Evolutionary conservation across 2,329 filamentous ascomycete genomes (phyloP).

Genomic region (Parasarocladium wereldwijsianum): DNA sequence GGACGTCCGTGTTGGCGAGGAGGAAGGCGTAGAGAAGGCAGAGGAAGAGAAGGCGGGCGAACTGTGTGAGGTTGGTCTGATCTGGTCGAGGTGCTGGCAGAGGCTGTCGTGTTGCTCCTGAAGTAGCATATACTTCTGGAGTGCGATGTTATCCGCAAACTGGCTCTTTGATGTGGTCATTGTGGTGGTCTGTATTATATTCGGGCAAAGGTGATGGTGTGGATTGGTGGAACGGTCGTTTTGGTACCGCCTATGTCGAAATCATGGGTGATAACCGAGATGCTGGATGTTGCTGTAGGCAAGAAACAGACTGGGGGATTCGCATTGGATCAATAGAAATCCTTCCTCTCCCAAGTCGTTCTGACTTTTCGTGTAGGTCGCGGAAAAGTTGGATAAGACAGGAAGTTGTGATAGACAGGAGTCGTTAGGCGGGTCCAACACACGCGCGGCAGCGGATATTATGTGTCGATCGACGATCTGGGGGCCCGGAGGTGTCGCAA

Average conservation of each 20-base stretch:
- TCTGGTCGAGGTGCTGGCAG: conserved; percentile 33
- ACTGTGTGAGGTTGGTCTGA: conserved; percentile 25
- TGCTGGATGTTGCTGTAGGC: too few species aligned
- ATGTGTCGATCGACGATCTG: too few species aligned
- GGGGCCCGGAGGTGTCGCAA: too few species aligned
- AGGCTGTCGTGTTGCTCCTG: conserved; percentile 40
- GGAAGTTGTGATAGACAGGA: too few species aligned
- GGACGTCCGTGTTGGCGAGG: conserved; percentile 44
- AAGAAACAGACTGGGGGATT: too few species aligned
- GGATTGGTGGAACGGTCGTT: conserved; percentile 13
- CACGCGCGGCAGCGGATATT: too few species aligned
- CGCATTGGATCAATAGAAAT: too few species aligned
- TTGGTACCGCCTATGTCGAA: conserved; percentile 15
- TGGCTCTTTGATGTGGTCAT: conserved; percentile 15
- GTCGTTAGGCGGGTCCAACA: too few species aligned
- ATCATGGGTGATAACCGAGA: conserved; percentile 15
- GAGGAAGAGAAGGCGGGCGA: conserved; percentile 19
- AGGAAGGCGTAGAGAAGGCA: conserved; percentile 35
- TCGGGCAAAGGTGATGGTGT: conserved; percentile 10
- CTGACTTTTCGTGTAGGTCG: too few species aligned
- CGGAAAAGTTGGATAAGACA: too few species aligned
- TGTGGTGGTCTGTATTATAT: conserved; percentile 10
- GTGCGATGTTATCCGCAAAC: conserved; percentile 28
- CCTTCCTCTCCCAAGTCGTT: too few species aligned
- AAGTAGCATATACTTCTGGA: conserved; percentile 39